Conservation (phyloP, 345 rosid species). For the Nasturtium officinale region DNA sequence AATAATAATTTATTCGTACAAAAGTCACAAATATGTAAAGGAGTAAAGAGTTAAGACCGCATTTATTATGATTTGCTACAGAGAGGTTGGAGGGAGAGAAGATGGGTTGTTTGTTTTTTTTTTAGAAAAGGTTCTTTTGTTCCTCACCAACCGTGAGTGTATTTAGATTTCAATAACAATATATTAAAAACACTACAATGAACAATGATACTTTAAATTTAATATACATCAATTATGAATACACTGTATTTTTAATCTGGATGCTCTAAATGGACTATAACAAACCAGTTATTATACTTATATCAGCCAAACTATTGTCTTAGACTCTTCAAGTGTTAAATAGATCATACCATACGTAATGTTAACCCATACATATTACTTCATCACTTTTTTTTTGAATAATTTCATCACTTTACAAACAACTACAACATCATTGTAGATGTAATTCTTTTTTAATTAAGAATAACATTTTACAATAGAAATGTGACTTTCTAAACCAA, state of each 20-base stretch:
- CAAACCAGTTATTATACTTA: background rate
- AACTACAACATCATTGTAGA: too few relatives aligned
- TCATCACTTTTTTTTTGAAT: background rate
- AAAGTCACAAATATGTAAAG: background rate
- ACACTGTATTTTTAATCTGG: too few relatives aligned
- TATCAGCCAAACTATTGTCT: background rate
- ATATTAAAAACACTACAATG: too few relatives aligned
- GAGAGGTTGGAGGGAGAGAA: background rate
- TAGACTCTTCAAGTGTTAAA: background rate
- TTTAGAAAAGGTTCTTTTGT: too few relatives aligned
- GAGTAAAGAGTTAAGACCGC: constrained; percentile 11
- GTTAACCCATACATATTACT: background rate
- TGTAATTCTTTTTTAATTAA: too few relatives aligned
- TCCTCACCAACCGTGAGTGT: constrained; percentile 77
- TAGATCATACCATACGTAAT: background rate
- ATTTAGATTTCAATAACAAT: too few relatives aligned
- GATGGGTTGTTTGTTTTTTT: constrained; percentile 36
- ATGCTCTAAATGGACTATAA: too few relatives aligned
- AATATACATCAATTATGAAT: too few relatives aligned
- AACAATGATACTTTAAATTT: too few relatives aligned
- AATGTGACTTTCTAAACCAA: background rate
- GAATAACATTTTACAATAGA: too few relatives aligned
- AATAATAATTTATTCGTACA: background rate
- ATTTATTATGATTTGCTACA: background rate
- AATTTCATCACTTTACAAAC: too few relatives aligned